These are phyloP conservation scores for Sporothrix mexicana DNA, from an alignment of 2,329 filamentous ascomycete genomes.

Conservation along the genomic window DNA sequence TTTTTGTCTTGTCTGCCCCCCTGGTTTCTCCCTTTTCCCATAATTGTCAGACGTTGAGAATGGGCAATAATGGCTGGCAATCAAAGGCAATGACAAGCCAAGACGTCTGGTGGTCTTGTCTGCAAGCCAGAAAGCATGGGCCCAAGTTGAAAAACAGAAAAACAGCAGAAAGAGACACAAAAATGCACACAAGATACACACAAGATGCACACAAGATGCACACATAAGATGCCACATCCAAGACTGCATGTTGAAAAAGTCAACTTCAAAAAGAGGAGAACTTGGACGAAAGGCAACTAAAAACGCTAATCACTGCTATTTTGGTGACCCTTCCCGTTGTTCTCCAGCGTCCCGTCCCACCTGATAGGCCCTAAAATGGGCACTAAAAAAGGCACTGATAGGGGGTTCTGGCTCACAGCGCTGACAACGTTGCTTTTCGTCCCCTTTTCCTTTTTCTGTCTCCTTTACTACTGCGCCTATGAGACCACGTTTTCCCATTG, in stretches of 20 bases:
- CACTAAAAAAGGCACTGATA: neutral
- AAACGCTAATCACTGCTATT: constrained; percentile 6
- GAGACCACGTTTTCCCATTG: constrained; percentile 12
- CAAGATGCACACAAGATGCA: neutral
- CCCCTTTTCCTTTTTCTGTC: too few species aligned
- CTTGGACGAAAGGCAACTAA: neutral
- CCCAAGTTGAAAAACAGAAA: neutral
- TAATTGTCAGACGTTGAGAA: neutral
- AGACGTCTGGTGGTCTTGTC: neutral
- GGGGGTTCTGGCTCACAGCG: too few species aligned
- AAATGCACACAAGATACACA: too few species aligned
- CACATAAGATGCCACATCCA: neutral
- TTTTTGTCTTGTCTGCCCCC: neutral
- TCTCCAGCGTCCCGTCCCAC: constrained; percentile 16
- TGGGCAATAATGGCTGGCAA: neutral
- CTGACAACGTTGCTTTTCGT: too few species aligned
- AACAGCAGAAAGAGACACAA: neutral
- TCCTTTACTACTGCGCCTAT: neutral
- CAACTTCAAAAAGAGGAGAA: neutral
- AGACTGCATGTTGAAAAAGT: constrained; percentile 22
- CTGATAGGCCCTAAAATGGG: neutral
- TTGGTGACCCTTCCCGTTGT: neutral
- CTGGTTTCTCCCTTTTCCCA: neutral
- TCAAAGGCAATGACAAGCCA: neutral
- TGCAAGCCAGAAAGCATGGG: constrained; percentile 19